Conservation (phyloP, 2,329 filamentous ascomycete species). For the Macrophomina tecta region DNA sequence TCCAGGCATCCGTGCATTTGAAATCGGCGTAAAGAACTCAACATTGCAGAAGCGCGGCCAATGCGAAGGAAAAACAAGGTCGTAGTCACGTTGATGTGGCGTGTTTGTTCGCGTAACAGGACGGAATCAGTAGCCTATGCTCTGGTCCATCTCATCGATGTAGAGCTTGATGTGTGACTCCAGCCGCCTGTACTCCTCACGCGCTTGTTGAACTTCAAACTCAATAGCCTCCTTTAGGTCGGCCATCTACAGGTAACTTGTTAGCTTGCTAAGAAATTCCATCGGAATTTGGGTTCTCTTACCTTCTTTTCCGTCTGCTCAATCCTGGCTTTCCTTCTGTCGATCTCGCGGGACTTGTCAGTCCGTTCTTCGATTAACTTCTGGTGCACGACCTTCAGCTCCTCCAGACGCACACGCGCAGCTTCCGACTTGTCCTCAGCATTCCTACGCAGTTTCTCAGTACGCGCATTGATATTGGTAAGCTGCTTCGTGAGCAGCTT, state of each 20-base stretch:
- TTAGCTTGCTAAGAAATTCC: background rate
- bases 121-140: constrained; percentile 55
- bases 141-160: constrained; percentile 98
- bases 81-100: background rate
- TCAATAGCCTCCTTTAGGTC: constrained; percentile 98
- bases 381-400: constrained; percentile 79
- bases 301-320: constrained; percentile 99
- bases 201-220: constrained; percentile 85
- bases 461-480: constrained; percentile 83
- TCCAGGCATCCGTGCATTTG: background rate
- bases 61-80: background rate
- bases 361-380: constrained; percentile 82
- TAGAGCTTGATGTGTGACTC: constrained; percentile 97
- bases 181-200: constrained; percentile 97
- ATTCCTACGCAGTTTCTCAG: constrained; percentile 79
- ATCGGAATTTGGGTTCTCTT: constrained; percentile 35
- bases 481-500: constrained; percentile 82
- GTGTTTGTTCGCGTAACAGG: background rate
- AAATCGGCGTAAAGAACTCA: background rate
- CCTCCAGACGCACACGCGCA: constrained; percentile 89
- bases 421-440: constrained; percentile 80
- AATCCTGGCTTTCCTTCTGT: constrained; percentile 87
- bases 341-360: constrained; percentile 90
- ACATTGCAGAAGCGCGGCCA: background rate
- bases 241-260: constrained; percentile 71